phyloP scores from a whole-genome alignment of 352 stramenopile species.

The Phytophthora sansomeana region DNA sequence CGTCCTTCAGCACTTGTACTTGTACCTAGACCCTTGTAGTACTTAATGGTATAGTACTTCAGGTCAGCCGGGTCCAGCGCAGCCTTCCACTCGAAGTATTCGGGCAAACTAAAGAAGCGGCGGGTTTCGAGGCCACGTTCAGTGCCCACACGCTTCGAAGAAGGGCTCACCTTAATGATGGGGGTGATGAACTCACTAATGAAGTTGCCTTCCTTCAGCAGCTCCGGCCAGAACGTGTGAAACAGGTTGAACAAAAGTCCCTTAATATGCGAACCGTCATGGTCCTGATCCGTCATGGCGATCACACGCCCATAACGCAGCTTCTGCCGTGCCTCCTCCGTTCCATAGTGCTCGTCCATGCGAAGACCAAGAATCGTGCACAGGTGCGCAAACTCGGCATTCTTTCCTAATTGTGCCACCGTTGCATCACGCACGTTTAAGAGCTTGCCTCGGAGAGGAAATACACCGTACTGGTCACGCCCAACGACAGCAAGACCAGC shows the following conservation, averaged over 20 bases:
- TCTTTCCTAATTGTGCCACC: constrained; percentile 90
- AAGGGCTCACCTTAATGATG: constrained; percentile 97
- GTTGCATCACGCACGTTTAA: constrained; percentile 92
- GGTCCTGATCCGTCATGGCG: constrained; percentile 99
- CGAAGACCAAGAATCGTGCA: constrained; percentile 98
- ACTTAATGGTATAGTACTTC: constrained; percentile 98
- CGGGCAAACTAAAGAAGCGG: constrained; percentile 98
- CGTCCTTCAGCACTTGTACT: constrained; percentile 97
- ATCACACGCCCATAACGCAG: constrained; percentile 99
- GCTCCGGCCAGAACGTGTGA: constrained; percentile 98
- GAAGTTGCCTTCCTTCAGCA: constrained; percentile 96
- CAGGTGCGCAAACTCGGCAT: constrained; percentile 96
- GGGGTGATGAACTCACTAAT: constrained; percentile 99
- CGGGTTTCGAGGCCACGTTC: constrained; percentile 64
- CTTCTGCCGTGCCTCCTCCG: constrained; percentile 86
- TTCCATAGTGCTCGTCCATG: constrained; percentile 95
- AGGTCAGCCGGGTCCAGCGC: constrained; percentile 46
- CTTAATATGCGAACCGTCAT: constrained; percentile 99
- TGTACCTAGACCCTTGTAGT: constrained; percentile 99
- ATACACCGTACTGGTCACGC: constrained; percentile 98
- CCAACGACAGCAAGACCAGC: constrained; percentile 98
- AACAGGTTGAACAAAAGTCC: constrained; percentile 99
- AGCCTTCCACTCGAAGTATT: constrained; percentile 97
- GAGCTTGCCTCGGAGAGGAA: constrained; percentile 97
- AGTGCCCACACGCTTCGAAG: constrained; percentile 58